Evolutionary conservation across 495 filamentous ascomycete species (phyloP).

Genomic region (Aspergillus sparsus): DNA sequence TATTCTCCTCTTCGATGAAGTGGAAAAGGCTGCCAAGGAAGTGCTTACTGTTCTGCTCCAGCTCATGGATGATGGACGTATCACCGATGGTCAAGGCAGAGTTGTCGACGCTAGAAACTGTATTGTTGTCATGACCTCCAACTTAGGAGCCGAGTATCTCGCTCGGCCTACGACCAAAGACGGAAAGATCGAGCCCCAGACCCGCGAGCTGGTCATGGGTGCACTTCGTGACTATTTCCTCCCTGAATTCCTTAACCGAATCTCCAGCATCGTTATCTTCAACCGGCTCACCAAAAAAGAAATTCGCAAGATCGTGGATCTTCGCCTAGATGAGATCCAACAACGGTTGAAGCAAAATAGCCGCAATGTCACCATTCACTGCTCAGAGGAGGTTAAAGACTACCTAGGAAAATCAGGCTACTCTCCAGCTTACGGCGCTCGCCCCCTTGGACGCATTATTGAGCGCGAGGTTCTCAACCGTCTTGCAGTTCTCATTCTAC

Average conservation of each 20-base stretch:
- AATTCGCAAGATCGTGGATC: conserved; percentile 94
- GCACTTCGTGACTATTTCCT: conserved; percentile 93
- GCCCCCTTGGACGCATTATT: conserved; percentile 83
- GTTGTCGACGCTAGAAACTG: conserved; percentile 95
- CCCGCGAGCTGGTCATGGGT: conserved; percentile 82
- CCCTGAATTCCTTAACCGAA: conserved; percentile 97
- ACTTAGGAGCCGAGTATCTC: conserved; percentile 93
- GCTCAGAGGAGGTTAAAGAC: conserved; percentile 80
- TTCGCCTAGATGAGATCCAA: conserved; percentile 87
- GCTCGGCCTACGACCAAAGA: conserved; percentile 71
- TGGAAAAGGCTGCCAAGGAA: conserved; percentile 98
- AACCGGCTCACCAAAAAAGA: conserved; percentile 87
- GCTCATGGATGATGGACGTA: conserved; percentile 98
- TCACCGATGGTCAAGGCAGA: conserved; percentile 95
- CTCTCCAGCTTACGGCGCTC: conserved; percentile 89
- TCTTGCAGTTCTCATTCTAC: conserved; percentile 83
- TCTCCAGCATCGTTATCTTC: conserved; percentile 95
- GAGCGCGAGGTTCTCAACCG: conserved; percentile 96
- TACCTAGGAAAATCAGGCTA: conserved; percentile 88
- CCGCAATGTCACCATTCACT: conserved; percentile 75
- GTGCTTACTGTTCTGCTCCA: conserved; percentile 94
- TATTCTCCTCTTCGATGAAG: conserved; percentile 95
- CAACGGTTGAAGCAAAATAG: conserved; percentile 77
- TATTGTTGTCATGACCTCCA: conserved; percentile 99
- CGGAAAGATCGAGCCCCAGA: conserved; percentile 85